Evolutionary conservation across 2,329 filamentous ascomycete species (phyloP).

Genomic region (Verticillium alfalfae): DNA sequence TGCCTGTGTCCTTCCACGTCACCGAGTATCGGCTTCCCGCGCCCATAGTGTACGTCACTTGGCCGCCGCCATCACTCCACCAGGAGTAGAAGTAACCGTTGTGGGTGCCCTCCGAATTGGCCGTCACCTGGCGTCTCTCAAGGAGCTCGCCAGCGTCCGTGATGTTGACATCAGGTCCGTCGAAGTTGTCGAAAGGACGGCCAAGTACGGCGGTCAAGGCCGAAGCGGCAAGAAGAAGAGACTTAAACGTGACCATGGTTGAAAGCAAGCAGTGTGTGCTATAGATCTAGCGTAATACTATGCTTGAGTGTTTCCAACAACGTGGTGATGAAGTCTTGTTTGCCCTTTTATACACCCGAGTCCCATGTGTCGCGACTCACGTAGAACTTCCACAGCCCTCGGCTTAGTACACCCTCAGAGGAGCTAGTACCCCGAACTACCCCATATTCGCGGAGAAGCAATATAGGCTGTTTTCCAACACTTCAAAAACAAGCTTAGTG

Average conservation of each 20-base stretch:
- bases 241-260: constrained; percentile 1
- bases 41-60: constrained; percentile 50
- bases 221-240: constrained; percentile 2
- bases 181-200: constrained; percentile 21
- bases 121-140: constrained; percentile 28
- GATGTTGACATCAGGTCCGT: constrained; percentile 18
- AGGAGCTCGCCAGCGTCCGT: constrained; percentile 17
- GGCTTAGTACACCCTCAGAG: neutral
- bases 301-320: no score
- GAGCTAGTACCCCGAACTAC: neutral
- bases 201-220: constrained; percentile 13
- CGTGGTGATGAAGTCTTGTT: no score
- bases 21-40: constrained; percentile 43
- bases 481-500: neutral
- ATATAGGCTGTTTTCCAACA: neutral
- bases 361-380: neutral
- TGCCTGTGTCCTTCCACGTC: constrained; percentile 40
- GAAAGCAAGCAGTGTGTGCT: neutral
- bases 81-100: constrained; percentile 57
- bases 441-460: neutral
- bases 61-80: constrained; percentile 49
- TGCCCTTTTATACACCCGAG: neutral
- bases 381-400: no score
- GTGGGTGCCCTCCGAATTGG: constrained; percentile 42
- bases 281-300: neutral